phyloP scores from a whole-genome alignment of 805 yeast genomes.

The Saccharomycopsis capsularis region DNA sequence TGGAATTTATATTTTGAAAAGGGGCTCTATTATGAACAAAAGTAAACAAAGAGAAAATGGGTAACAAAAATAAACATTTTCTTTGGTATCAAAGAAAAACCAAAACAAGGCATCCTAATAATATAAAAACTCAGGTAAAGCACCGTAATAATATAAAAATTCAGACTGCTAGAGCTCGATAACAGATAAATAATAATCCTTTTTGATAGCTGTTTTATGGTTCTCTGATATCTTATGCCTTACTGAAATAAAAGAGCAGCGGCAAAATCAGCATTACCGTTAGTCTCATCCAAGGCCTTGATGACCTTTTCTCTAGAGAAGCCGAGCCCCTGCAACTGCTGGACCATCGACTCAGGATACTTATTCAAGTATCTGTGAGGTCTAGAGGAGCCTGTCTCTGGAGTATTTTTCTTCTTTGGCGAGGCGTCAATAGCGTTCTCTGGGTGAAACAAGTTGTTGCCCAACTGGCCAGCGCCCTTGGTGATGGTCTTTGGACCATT shows the following conservation, averaged over 20 bases:
- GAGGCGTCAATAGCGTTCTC: constrained; percentile 5
- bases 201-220: too few species aligned
- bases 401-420: constrained; percentile 7
- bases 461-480: constrained; percentile 24
- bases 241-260: constrained; percentile 63
- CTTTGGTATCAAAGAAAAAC: too few species aligned
- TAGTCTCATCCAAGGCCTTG: constrained; percentile 54
- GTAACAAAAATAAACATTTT: too few species aligned
- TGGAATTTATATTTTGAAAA: too few species aligned
- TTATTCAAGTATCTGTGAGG: neutral
- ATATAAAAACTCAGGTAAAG: too few species aligned
- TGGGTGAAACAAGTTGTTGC: constrained; percentile 29
- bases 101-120: too few species aligned
- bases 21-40: too few species aligned
- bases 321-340: constrained; percentile 59
- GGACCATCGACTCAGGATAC: constrained; percentile 33
- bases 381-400: constrained; percentile 7
- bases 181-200: too few species aligned
- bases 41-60: too few species aligned
- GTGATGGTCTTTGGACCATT: constrained; percentile 1
- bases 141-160: too few species aligned
- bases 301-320: constrained; percentile 59
- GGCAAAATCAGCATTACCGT: constrained; percentile 80
- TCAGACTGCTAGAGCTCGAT: too few species aligned
- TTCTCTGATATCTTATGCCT: too few species aligned